Percentiles rank a stretch among this genome's conserved stretches.
These are phyloP conservation scores for Trapa incisa DNA, from an alignment of 345 rosid species.

Conservation along the genomic window DNA sequence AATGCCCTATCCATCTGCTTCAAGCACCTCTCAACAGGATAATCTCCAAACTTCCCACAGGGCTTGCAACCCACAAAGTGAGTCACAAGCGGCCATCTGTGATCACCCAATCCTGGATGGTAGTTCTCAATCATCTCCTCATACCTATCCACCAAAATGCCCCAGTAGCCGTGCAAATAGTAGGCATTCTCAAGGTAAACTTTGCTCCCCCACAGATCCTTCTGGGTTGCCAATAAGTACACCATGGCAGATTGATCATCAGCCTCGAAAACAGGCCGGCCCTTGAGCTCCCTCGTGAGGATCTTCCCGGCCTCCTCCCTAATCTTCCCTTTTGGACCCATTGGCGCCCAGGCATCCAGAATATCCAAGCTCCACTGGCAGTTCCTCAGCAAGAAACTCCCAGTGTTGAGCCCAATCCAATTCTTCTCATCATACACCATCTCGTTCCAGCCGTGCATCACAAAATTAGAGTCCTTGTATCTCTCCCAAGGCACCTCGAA, in stretches of 20 bases:
- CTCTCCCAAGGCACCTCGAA: slow-evolving; percentile 55
- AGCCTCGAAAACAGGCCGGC: slow-evolving; percentile 45
- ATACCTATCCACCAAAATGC: slow-evolving; percentile 44
- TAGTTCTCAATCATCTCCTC: slow-evolving; percentile 62
- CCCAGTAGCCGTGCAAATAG: slow-evolving; percentile 58
- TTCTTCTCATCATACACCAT: slow-evolving; percentile 51
- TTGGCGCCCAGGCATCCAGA: slow-evolving; percentile 43
- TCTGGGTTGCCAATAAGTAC: slow-evolving; percentile 37
- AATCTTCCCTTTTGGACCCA: slow-evolving; percentile 51
- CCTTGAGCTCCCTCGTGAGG: slow-evolving; percentile 39
- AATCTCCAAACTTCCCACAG: slow-evolving; percentile 55
- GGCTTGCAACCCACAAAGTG: slow-evolving; percentile 62
- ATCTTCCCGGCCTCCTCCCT: slow-evolving; percentile 52
- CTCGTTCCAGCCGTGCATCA: slow-evolving; percentile 59
- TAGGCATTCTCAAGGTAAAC: slow-evolving; percentile 43
- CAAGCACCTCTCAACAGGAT: slow-evolving; percentile 52
- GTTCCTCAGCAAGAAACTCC: slow-evolving; percentile 45
- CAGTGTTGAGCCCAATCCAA: slow-evolving; percentile 60
- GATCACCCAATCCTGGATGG: slow-evolving; percentile 49
- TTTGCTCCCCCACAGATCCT: slow-evolving; percentile 37
- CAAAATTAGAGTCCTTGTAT: slow-evolving; percentile 37
- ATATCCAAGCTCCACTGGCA: slow-evolving; percentile 43
- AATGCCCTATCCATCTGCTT: slow-evolving; percentile 58
- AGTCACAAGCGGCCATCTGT: slow-evolving; percentile 51
- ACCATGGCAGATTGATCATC: slow-evolving; percentile 67